These are phyloP conservation scores for Bassia scoparia DNA, from an alignment of 148 eudicot genomes.

Conservation along the genomic window DNA sequence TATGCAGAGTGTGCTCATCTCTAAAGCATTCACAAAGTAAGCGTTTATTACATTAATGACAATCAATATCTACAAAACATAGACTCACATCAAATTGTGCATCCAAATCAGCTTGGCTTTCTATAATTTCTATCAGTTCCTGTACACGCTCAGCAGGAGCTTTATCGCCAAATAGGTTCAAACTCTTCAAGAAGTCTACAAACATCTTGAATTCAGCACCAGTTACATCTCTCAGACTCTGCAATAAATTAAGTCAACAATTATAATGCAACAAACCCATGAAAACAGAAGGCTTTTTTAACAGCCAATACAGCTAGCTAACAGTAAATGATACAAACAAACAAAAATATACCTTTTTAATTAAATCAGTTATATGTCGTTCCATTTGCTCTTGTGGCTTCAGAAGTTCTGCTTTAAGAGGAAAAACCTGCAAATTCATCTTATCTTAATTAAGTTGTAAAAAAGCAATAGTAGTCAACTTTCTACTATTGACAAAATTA, in stretches of 20 bases:
- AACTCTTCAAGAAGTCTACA: constrained; percentile 79
- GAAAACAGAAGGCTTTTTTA: not conserved
- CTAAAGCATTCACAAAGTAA: not conserved
- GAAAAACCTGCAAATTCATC: constrained; percentile 63
- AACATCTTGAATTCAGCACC: constrained; percentile 96
- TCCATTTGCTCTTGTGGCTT: constrained; percentile 96
- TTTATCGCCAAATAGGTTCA: constrained; percentile 80
- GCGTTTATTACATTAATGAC: not conserved
- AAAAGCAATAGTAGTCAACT: not conserved
- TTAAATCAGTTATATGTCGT: constrained; percentile 91
- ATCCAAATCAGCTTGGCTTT: constrained; percentile 93
- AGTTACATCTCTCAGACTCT: constrained; percentile 95
- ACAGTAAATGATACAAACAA: not conserved
- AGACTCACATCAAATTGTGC: constrained; percentile 74
- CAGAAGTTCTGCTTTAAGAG: constrained; percentile 78
- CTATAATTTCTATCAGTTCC: constrained; percentile 79
- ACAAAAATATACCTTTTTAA: constrained; percentile 62
- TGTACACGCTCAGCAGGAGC: constrained; percentile 83
- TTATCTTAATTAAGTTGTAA: not conserved
- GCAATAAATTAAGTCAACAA: constrained; percentile 31
- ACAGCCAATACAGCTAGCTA: not conserved
- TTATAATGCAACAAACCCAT: not conserved
- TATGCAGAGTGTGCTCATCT: constrained; percentile 2
- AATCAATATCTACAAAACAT: not conserved
- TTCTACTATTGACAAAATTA: not conserved